Evolutionary conservation across 2,329 filamentous ascomycete genomes (phyloP).

Genomic region (Colletotrichum scovillei): DNA sequence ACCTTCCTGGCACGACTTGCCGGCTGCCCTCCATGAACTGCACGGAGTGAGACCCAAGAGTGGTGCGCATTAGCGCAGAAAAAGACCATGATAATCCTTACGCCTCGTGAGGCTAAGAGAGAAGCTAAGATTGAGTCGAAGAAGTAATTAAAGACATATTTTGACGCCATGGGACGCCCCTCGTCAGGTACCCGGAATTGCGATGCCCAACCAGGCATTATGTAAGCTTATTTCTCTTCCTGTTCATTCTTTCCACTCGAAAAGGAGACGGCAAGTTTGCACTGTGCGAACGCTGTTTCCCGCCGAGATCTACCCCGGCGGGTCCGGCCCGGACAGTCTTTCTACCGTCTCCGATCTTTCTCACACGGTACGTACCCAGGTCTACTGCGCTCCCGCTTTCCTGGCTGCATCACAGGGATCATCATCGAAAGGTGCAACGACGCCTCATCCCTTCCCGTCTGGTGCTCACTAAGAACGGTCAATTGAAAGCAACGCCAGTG

Average conservation of each 20-base stretch:
- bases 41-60: not conserved
- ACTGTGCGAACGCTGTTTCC: conserved; percentile 5
- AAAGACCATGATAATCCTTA: not conserved
- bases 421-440: not conserved
- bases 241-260: not conserved
- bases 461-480: conserved; percentile 13
- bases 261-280: not conserved
- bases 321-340: conserved; percentile 24
- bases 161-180: conserved; percentile 15
- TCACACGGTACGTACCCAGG: conserved; percentile 18
- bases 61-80: not conserved
- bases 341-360: not conserved
- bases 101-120: not conserved
- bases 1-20: not conserved
- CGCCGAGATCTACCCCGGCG: not conserved
- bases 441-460: not conserved
- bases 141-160: conserved; percentile 6
- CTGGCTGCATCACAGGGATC: conserved; percentile 1
- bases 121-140: conserved; percentile 2
- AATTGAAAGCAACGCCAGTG: not conserved
- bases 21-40: not conserved
- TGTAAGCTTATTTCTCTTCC: not conserved
- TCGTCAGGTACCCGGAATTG: conserved; percentile 31
- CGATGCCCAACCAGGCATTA: conserved; percentile 2
- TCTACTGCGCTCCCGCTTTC: not conserved